These are phyloP conservation scores for Neurospora sp. DNA, from an alignment of 495 filamentous ascomycete species.

Conservation along the genomic window DNA sequence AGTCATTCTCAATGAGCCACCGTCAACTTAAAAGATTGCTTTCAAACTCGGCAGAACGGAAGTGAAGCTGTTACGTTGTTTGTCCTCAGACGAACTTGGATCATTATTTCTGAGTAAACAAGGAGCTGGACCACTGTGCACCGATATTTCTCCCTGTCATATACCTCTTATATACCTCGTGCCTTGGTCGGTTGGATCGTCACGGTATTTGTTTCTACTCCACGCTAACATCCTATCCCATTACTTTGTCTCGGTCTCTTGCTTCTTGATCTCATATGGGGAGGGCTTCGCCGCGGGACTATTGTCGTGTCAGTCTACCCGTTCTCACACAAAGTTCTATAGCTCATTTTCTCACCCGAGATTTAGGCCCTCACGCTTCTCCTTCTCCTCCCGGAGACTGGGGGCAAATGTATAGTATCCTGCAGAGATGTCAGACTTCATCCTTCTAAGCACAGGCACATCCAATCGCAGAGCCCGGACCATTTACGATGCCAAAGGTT, in stretches of 20 bases:
- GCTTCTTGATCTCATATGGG: neutral
- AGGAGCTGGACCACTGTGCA: neutral
- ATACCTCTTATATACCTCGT: neutral
- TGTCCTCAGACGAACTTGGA: neutral
- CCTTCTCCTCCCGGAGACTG: slow-evolving; percentile 25
- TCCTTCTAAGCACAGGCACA: neutral
- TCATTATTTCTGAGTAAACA: neutral
- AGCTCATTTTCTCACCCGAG: slow-evolving; percentile 6
- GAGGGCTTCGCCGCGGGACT: neutral
- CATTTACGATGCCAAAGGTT: slow-evolving; percentile 20
- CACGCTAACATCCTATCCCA: neutral
- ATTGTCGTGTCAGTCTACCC: neutral
- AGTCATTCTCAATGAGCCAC: neutral
- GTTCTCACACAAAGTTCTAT: neutral
- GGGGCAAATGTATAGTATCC: slow-evolving; percentile 37
- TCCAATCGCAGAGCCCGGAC: neutral
- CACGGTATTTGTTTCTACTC: neutral
- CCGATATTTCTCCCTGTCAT: neutral
- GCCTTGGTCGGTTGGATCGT: neutral
- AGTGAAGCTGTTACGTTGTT: neutral
- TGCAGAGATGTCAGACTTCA: slow-evolving; percentile 13
- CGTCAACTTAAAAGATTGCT: neutral
- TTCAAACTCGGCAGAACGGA: neutral
- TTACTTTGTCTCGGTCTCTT: neutral
- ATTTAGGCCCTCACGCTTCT: slow-evolving; percentile 13